A percentile compares a stretch with the other conserved stretches of the same genome.
Evolutionary conservation across 2,329 filamentous ascomycete genomes (phyloP).

Genomic region (Myriangium duriaei): DNA sequence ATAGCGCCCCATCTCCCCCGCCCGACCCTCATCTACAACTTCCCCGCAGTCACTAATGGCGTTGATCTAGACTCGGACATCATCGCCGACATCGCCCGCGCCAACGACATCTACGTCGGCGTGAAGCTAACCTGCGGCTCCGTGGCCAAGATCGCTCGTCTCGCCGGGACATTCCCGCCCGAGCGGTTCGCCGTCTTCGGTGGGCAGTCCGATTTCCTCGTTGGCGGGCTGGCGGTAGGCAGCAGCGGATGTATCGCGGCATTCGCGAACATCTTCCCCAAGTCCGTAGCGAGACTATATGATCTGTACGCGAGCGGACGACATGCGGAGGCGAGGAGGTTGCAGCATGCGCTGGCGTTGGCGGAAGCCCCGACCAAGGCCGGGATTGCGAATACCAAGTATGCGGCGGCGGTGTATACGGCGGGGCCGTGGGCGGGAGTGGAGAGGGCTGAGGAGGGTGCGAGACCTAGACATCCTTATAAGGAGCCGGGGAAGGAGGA

Average conservation of each 20-base stretch:
- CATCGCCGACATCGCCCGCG: slow-evolving; percentile 41
- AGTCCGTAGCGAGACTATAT: slow-evolving; percentile 46
- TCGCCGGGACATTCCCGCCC: slow-evolving; percentile 39
- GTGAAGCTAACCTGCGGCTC: slow-evolving; percentile 54
- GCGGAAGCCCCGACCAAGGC: slow-evolving; percentile 54
- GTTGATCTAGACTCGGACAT: slow-evolving; percentile 55
- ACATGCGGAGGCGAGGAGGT: slow-evolving; percentile 42
- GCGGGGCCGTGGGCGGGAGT: not conserved
- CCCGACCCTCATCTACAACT: slow-evolving; percentile 60
- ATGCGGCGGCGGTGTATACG: slow-evolving; percentile 36
- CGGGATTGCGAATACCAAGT: slow-evolving; percentile 57
- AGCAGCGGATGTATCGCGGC: slow-evolving; percentile 40
- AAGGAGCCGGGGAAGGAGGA: slow-evolving; percentile 28
- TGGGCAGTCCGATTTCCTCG: slow-evolving; percentile 56
- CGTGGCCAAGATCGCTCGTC: slow-evolving; percentile 47
- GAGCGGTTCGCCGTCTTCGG: slow-evolving; percentile 51
- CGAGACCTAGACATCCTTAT: slow-evolving; percentile 49
- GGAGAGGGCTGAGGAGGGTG: not conserved
- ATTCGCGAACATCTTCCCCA: slow-evolving; percentile 44
- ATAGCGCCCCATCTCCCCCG: slow-evolving; percentile 48
- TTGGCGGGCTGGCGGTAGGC: slow-evolving; percentile 36
- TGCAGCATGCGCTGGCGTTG: slow-evolving; percentile 51
- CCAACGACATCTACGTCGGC: slow-evolving; percentile 46
- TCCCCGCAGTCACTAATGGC: slow-evolving; percentile 54
- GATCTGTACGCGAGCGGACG: slow-evolving; percentile 47